phyloP scores from a whole-genome alignment of 148 eudicot species.

The Amaranthus palmeri region DNA sequence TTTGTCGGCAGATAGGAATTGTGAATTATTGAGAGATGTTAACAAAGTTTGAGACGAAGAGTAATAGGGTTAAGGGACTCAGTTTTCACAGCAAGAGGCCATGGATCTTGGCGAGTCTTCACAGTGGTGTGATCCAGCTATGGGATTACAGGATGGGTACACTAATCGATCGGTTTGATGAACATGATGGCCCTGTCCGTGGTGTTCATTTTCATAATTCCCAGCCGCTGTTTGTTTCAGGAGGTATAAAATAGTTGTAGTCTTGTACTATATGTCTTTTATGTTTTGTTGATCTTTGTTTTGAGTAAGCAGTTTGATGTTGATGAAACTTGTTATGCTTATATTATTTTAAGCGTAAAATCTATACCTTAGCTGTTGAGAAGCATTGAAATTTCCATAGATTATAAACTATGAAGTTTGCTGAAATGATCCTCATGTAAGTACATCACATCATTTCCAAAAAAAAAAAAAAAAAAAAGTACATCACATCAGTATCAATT shows the following conservation, averaged over 20 bases:
- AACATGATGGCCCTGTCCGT: conserved; percentile 95
- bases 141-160: conserved; percentile 98
- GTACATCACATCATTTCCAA: no score
- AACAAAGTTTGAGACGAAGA: conserved; percentile 94
- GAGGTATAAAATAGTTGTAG: conserved; percentile 36
- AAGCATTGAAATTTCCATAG: no score
- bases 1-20: conserved; percentile 22
- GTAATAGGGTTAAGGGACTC: conserved; percentile 91
- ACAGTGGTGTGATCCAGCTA: conserved; percentile 91
- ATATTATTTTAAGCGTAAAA: background rate
- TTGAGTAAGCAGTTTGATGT: background rate
- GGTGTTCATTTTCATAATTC: conserved; percentile 86
- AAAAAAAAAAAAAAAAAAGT: no score
- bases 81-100: conserved; percentile 87
- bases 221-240: conserved; percentile 89
- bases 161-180: conserved; percentile 80
- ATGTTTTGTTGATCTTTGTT: background rate
- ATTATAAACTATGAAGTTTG: no score
- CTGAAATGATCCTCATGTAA: no score
- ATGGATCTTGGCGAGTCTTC: conserved; percentile 94
- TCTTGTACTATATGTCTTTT: background rate
- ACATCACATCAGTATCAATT: no score
- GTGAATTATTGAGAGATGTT: conserved; percentile 48
- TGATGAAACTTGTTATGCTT: conserved; percentile 2
- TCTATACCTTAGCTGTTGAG: background rate